Base-by-base conservation (phyloP, 768 basidiomycete species). In the Boletus patriciae region DNA sequence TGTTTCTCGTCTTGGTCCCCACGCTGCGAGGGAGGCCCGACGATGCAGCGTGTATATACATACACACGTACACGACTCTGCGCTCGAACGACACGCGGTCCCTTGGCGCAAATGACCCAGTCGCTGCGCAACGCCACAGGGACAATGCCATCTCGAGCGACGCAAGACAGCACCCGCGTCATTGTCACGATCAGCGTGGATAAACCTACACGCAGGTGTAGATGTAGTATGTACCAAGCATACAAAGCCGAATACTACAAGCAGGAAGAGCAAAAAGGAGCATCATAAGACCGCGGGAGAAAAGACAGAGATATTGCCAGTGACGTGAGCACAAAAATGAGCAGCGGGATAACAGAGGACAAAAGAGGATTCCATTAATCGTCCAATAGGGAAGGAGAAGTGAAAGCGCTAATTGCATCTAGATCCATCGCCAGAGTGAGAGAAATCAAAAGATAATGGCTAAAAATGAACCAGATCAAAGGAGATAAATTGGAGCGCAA, bases 181-280 rank as follows among this genome's bases (percentile, higher is more conserved):
- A 6, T 21, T 19, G 40, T 13, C n/a, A n/a, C 4, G 38, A 44
- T 29, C 29, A 40, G 18, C 15, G 34, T 29, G 16, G 13, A 42
- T 25, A 37, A 38, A 38, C 47, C 47, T 58, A 58, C 57, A 59
- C 29, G 46, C 44, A 52, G 27, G 38, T 9, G 41, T 45, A 25
- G 25, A 25, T 25, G 25, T 25, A 25, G 25, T 25, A 46, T 46
- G 45, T 36, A 23, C 42, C 37, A 48, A 44, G 44, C 23, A 9
- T 62, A 61, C 55, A 61, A 19, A 8, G 25, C 36, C 27, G 16
- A 31, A 47, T 58, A 58, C 40, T 43, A 58, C 60, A 61, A n/a
- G 40, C 19, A 27, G 18, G 40, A 47, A 15, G 11, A n/a, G 18
- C 36, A 27, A 55, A 61, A 21, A n/a, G 15, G 37, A 23, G 8